Evolutionary conservation across 192 early-diverging fungal genomes (phyloP), one percentile per base, ranked within the genome.

Genomic region (Mortierella hygrophila): DNA sequence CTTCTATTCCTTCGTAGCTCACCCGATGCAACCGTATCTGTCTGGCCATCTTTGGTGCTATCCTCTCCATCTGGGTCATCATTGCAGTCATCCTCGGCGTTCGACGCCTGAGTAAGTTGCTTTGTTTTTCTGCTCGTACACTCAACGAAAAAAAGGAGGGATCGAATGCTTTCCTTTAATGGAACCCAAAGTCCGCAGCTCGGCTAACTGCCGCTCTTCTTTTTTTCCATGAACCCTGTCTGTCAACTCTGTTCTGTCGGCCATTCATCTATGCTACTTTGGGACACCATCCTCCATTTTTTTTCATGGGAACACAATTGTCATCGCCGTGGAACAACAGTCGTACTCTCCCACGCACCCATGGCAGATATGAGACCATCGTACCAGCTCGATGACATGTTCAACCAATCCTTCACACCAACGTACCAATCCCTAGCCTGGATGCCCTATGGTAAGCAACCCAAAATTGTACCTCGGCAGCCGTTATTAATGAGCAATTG

Each of bases 371-470:
- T 86, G 84, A 71, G 79, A 9, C 84, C 78, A 20, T 77, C 79
- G 0, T 86, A 74, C 32, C 70, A 60, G 11, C 74, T 86, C 13
- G 84, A 86, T 44, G 79, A 86, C 65, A 86, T 86, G 84, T 86
- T 86, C 84, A 86, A 86, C 18, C 47, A 52, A 15, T 81, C 84
- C 18, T 86, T 81, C 47, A 11, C 79, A 5, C 84, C 84, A 52
- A 80, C 63, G 75, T 46, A 40, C 32, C 79, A 78, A 52, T 68
- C 79, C 8, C 63, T 86, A 7, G 84, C 78, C 0, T 86, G 84
- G 84, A 86, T 86, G 84, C 78, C 84, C n/a, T 86, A 81, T 81
- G 84, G 84, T 86, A 80, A 75, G 49, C 15, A 65, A 40, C 3
- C 6, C 38, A 46, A 60, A 65, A 9, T 41, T 70, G 69, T 2